phyloP scores from a whole-genome alignment of 1,284 basidiomycete genomes.

The Ganoderma resinaceum region DNA sequence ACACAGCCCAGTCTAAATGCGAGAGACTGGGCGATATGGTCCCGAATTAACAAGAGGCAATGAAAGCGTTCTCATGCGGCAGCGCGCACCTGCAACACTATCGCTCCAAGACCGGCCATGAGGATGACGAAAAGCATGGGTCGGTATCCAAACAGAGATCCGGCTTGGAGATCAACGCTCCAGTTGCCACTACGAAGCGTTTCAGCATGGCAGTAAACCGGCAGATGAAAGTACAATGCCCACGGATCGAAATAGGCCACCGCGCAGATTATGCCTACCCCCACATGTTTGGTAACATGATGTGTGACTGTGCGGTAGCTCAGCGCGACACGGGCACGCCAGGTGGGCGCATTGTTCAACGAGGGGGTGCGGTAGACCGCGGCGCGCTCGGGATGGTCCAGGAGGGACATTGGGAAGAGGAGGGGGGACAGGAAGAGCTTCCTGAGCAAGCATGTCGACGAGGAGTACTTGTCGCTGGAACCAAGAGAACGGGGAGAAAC shows the following conservation, averaged over 20 bases:
- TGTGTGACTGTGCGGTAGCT: slow-evolving; percentile 39
- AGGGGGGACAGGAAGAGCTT: slow-evolving; percentile 16
- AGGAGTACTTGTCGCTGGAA: slow-evolving; percentile 34
- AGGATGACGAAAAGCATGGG: slow-evolving; percentile 85
- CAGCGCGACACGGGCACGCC: slow-evolving; percentile 16
- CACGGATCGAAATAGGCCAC: slow-evolving; percentile 75
- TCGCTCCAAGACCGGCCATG: slow-evolving; percentile 82
- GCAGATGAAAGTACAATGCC: slow-evolving; percentile 32
- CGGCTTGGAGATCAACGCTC: slow-evolving; percentile 78
- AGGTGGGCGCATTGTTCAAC: slow-evolving; percentile 15
- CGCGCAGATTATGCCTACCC: slow-evolving; percentile 62
- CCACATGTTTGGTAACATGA: slow-evolving; percentile 61
- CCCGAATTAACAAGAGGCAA: not conserved
- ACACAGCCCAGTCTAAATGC: slow-evolving; percentile 69
- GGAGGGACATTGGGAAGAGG: slow-evolving; percentile 31
- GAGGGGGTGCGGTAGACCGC: slow-evolving; percentile 23
- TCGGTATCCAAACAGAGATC: slow-evolving; percentile 79
- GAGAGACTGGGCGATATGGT: slow-evolving; percentile 49
- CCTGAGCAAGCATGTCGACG: slow-evolving; percentile 25
- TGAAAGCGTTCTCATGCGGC: not conserved
- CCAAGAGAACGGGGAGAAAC: slow-evolving; percentile 39
- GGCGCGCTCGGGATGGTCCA: slow-evolving; percentile 28
- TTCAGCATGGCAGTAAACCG: slow-evolving; percentile 11
- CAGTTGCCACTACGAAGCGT: slow-evolving; percentile 58
- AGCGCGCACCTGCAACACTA: slow-evolving; percentile 67